These are phyloP conservation scores for Penicillium alfredii DNA, from an alignment of 495 filamentous ascomycete species.

Conservation along the genomic window DNA sequence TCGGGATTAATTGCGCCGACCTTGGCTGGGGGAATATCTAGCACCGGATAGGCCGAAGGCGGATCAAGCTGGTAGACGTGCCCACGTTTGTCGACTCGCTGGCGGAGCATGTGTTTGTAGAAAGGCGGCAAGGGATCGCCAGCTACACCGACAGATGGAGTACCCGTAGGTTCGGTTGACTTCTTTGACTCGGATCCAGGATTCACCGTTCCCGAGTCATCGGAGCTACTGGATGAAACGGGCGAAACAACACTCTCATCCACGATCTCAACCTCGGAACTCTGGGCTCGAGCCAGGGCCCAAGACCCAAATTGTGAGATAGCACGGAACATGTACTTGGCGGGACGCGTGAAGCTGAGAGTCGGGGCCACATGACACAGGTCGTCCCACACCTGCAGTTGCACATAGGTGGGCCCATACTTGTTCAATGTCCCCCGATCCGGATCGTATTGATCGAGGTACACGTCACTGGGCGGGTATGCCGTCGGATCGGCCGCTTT, in stretches of 20 bases:
- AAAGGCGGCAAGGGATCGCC: slow-evolving; percentile 78
- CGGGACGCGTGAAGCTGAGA: slow-evolving; percentile 85
- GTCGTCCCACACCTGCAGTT: slow-evolving; percentile 95
- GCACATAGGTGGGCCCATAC: slow-evolving; percentile 80
- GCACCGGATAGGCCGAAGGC: slow-evolving; percentile 52
- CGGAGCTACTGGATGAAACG: slow-evolving; percentile 56
- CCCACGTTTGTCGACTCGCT: slow-evolving; percentile 74
- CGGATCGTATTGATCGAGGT: slow-evolving; percentile 60
- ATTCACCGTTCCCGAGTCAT: slow-evolving; percentile 22
- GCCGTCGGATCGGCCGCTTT: slow-evolving; percentile 77
- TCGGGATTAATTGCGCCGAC: slow-evolving; percentile 75
- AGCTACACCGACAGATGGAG: slow-evolving; percentile 60
- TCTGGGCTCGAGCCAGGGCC: slow-evolving; percentile 78
- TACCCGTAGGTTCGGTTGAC: slow-evolving; percentile 10
- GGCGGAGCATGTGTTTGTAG: slow-evolving; percentile 81
- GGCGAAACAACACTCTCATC: slow-evolving; percentile 72
- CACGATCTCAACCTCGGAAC: slow-evolving; percentile 68
- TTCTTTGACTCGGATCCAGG: slow-evolving; percentile 19
- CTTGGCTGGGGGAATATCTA: slow-evolving; percentile 52
- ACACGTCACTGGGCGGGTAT: slow-evolving; percentile 62
- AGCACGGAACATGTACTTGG: slow-evolving; percentile 88
- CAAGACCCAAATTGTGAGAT: slow-evolving; percentile 90
- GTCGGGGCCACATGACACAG: slow-evolving; percentile 89
- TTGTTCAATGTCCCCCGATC: slow-evolving; percentile 47
- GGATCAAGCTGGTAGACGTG: slow-evolving; percentile 60